Conservation (phyloP, 331 rosid species). For the Phaseolus coccineus region DNA sequence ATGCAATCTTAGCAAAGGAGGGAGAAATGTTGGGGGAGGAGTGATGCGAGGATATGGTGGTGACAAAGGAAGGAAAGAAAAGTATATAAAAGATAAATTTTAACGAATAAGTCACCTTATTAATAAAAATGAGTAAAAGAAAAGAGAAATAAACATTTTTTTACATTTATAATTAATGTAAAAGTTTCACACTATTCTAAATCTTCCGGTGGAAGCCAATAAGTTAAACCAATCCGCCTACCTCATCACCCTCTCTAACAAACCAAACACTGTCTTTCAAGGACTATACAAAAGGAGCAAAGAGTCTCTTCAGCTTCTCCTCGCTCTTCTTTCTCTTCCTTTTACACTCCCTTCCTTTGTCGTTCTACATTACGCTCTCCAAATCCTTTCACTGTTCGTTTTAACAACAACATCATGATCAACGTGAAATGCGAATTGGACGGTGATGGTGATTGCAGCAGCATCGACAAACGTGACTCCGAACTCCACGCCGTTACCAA, state of each 20-base stretch:
- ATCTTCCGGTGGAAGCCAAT: not conserved
- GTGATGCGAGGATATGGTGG: too few species aligned
- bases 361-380: not conserved
- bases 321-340: not conserved
- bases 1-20: too few species aligned
- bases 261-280: not conserved
- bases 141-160: too few species aligned
- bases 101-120: too few species aligned
- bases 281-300: not conserved
- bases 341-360: not conserved
- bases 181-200: too few species aligned
- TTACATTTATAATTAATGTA: too few species aligned
- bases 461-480: not conserved
- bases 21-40: too few species aligned
- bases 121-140: too few species aligned
- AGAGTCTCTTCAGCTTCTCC: not conserved
- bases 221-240: not conserved
- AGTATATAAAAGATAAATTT: too few species aligned
- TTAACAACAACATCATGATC: not conserved
- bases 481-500: not conserved
- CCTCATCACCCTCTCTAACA: not conserved
- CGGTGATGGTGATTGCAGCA: not conserved
- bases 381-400: not conserved
- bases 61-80: too few species aligned
- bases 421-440: constrained; percentile 35